Base-by-base conservation (phyloP, 192 early-diverging fungal species). In the Obelidium mucronatum region DNA sequence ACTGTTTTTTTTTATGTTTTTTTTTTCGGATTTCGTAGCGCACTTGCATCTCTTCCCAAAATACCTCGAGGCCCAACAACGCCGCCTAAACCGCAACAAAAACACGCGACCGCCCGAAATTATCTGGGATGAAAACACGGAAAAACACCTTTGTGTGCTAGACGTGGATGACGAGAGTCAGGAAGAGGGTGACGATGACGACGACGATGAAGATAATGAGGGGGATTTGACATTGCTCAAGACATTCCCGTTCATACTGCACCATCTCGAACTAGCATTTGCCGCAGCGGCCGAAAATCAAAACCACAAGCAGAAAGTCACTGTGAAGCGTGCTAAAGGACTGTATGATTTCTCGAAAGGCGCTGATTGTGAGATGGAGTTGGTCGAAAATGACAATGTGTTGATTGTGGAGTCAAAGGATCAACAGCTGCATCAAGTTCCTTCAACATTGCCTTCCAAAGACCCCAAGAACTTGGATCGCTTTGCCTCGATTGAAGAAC, bases 401-500 rank as follows among this genome's bases (percentile, higher is more conserved):
- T 42, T 67, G 19, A 19, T 67, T 13, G 40, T 67, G 26, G 44
- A 6, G 13, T 17, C 42, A 5, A 33, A 28, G 15, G 62, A 8
- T 19, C 19, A 6, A 34, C 15, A 40, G 33, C 5, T 22, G 8
- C 0, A n/a, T 1, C 6, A 13, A 19, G n/a, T 30, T 5, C 13
- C 24, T 28, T 13, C 15, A 19, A 1, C 66, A 11, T 17, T 1
- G 6, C 13, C 1, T 24, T n/a, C 13, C 11, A 67, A 40, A 37
- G 24, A 44, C 42, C 15, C 24, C n/a, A 51, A 51, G 51, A 4
- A 19, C 24, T n/a, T 51, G 24, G 66, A 67, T 30, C 66, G 66
- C n/a, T 51, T 67, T 42, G 66, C 66, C 13, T 67, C 66, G 40
- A 67, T 67, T 30, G 66, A 67, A 67, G 62, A 64, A 19, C 37